Base-by-base conservation (phyloP, 2,329 filamentous ascomycete species). In the Epichloe aotearoae region DNA sequence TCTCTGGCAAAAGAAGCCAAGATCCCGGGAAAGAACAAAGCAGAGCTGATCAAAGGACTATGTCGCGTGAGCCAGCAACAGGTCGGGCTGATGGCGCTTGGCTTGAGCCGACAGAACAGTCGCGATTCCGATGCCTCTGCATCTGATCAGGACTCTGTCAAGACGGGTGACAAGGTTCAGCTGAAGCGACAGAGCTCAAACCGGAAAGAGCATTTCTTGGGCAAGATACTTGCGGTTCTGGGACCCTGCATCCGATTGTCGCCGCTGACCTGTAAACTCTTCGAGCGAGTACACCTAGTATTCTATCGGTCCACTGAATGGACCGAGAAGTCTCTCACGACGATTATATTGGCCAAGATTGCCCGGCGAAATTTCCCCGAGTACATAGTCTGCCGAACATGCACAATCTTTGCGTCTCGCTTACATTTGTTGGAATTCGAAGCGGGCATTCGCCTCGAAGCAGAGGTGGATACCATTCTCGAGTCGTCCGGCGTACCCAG, bases 291-390 rank as follows among this genome's bases (percentile, higher is more conserved):
- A 1, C 93, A 97, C 68, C 71, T 98, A 2, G 89, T 98, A 30
- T 98, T 96, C 65, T 97, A 97, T 65, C 79, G 91, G 52, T 96
- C 90, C 10, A 94, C 88, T 0, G 87, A 95, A 64, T 98, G 93
- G 93, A 95, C 90, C 0, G 91, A 97, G 60, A 97, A 95, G 65
- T 96, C 91, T 1, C 72, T 98, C 14, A 97, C 88, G 1, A 91
- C 90, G 0, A 91, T 97, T 50, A 95, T 98, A 43, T 75, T 98
- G 5, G 88, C 93, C 7, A 90, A 91, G 56, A 95, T 95, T 52
- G 87, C 90, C 2, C 79, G 82, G 42, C 78, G 88, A 37, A 93
- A 90, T 62, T 98, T 96, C 56, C 90, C 91, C 0, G 74, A 84
- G 3, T 98, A 95, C 61, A 79, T 97, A 20, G 90, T 97, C 5